Conservation (phyloP, 164 flowering plant species). For the Santalum album region DNA sequence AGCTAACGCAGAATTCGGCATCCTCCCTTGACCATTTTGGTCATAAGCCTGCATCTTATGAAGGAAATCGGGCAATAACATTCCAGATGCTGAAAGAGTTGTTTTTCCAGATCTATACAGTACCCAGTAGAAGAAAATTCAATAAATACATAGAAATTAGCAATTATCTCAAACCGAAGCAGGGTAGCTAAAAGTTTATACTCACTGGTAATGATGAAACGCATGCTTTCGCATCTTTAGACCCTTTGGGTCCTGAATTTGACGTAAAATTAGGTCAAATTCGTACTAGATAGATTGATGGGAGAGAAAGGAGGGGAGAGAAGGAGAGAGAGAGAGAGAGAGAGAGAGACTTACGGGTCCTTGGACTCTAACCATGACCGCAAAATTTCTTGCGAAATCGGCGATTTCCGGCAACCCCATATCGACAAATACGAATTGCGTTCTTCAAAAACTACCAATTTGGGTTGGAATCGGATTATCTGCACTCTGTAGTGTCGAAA, state of each 20-base stretch:
- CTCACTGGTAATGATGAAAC: conserved; percentile 77
- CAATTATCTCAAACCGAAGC: no score
- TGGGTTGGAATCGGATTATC: not conserved
- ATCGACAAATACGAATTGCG: not conserved
- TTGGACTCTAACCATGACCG: conserved; percentile 71
- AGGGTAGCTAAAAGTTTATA: not conserved
- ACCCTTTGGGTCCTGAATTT: conserved; percentile 79
- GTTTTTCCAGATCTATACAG: conserved; percentile 64
- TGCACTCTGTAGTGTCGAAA: no score
- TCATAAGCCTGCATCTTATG: conserved; percentile 12
- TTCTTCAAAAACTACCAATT: not conserved
- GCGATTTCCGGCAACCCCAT: conserved; percentile 63
- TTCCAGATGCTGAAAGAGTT: conserved; percentile 82
- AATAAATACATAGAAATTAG: not conserved
- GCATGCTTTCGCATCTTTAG: conserved; percentile 76
- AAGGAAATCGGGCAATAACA: conserved; percentile 47
- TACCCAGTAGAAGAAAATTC: conserved; percentile 4
- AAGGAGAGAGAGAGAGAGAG: conserved; percentile 5
- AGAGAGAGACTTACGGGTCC: conserved; percentile 59
- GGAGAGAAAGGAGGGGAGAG: not conserved
- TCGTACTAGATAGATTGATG: no score
- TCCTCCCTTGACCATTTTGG: not conserved
- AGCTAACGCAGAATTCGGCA: conserved; percentile 25
- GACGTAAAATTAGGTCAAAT: not conserved
- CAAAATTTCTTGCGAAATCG: conserved; percentile 53